Conservation (phyloP, 148 eudicot species). For the Nyssa sinensis region DNA sequence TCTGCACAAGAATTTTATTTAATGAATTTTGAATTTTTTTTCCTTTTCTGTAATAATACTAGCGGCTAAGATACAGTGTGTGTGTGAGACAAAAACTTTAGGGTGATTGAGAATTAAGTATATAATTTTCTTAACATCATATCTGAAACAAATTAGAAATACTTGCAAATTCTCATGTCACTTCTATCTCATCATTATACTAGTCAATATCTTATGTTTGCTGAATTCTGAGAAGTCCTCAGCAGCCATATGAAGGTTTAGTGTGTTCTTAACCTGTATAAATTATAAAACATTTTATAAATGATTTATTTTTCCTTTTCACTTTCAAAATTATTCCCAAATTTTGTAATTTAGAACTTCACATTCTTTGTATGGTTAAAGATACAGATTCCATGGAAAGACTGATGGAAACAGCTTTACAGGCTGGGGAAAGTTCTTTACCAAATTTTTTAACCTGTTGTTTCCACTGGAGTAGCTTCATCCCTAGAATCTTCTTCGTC, state of each 20-base stretch:
- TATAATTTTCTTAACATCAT: no score
- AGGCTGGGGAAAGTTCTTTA: slow-evolving; percentile 6
- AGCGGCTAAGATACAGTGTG: background rate
- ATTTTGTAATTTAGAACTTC: background rate
- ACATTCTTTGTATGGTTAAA: background rate
- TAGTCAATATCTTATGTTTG: no score
- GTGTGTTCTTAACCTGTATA: background rate
- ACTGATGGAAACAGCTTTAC: background rate
- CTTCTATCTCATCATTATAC: no score
- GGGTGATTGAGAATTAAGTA: background rate
- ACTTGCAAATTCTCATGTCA: no score
- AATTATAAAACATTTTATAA: background rate
- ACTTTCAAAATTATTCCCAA: background rate
- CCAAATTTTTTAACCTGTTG: background rate
- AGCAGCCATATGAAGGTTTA: background rate
- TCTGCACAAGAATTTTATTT: no score
- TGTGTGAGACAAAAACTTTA: no score
- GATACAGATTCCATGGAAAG: background rate
- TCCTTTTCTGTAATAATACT: no score
- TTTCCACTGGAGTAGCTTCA: background rate
- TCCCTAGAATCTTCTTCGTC: slow-evolving; percentile 7
- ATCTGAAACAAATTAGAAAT: no score
- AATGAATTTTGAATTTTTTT: no score
- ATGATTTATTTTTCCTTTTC: background rate
- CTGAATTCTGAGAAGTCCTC: no score